Conservation (phyloP, 2,329 filamentous ascomycete species). For the Fusarium phyllophilum region DNA sequence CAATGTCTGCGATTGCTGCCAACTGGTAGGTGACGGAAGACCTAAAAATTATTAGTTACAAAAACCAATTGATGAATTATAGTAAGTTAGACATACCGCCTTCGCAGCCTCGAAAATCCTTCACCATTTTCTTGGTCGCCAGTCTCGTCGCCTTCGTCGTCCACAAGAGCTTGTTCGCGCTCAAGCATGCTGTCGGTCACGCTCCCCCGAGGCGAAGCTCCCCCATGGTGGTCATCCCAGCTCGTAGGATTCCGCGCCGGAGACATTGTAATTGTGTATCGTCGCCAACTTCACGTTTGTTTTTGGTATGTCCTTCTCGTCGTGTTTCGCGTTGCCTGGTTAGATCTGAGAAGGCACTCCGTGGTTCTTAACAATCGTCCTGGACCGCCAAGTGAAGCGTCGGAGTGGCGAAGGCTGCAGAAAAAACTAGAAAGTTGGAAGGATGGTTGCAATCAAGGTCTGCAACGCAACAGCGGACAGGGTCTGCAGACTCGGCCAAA, state of each 20-base stretch:
- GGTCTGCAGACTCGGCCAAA: slow-evolving; percentile 15
- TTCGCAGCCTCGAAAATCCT: slow-evolving; percentile 45
- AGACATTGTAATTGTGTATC: slow-evolving; percentile 41
- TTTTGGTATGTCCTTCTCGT: background rate
- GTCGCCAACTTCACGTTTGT: slow-evolving; percentile 12
- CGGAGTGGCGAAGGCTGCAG: slow-evolving; percentile 26
- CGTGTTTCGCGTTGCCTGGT: background rate
- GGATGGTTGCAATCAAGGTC: slow-evolving; percentile 21
- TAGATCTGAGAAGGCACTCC: background rate
- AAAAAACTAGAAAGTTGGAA: slow-evolving; percentile 31
- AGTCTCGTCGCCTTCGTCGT: slow-evolving; percentile 51
- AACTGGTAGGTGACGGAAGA: slow-evolving; percentile 70
- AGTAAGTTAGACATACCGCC: slow-evolving; percentile 41
- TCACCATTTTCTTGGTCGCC: slow-evolving; percentile 44
- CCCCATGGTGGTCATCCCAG: slow-evolving; percentile 60
- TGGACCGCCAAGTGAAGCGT: slow-evolving; percentile 15
- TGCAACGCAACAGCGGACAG: slow-evolving; percentile 18
- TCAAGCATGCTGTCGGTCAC: slow-evolving; percentile 54
- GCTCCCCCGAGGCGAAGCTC: slow-evolving; percentile 55
- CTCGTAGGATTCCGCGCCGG: slow-evolving; percentile 52
- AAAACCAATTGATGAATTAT: background rate
- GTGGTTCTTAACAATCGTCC: background rate
- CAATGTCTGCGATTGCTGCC: slow-evolving; percentile 73
- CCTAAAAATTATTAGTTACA: slow-evolving; percentile 48
- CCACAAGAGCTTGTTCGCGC: slow-evolving; percentile 59